Conservation (phyloP, 148 eudicot genomes). For the Limonium bicolor region DNA sequence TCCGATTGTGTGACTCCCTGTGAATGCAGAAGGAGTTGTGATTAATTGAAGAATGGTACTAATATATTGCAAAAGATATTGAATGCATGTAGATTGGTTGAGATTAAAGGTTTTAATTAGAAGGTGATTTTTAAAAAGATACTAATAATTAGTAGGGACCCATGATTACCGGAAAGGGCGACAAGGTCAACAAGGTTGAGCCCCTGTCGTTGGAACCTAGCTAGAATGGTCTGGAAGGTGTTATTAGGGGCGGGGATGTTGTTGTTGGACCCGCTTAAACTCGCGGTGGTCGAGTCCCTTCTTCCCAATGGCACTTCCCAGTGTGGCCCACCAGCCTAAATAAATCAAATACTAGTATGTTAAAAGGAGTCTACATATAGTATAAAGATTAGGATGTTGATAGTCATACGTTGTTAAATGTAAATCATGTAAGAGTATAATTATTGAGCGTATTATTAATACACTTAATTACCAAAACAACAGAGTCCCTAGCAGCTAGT, state of each 20-base stretch:
- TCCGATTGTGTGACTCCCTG: slow-evolving; percentile 88
- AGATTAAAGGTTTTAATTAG: not conserved
- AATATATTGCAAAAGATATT: not conserved
- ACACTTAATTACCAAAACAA: slow-evolving; percentile 42
- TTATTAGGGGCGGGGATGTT: slow-evolving; percentile 88
- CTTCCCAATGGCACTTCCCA: slow-evolving; percentile 91
- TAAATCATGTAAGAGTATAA: too few relatives aligned
- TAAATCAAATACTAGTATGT: not conserved
- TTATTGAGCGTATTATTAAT: not conserved
- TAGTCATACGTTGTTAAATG: not conserved
- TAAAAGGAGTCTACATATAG: too few relatives aligned
- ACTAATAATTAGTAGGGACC: not conserved
- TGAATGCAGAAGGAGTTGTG: not conserved
- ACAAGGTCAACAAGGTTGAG: slow-evolving; percentile 75
- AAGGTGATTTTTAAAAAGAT: not conserved
- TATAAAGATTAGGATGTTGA: too few relatives aligned
- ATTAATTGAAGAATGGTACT: not conserved
- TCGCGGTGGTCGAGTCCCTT: slow-evolving; percentile 61
- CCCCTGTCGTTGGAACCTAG: slow-evolving; percentile 63
- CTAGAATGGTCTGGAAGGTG: slow-evolving; percentile 79
- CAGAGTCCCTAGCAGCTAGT: slow-evolving; percentile 69
- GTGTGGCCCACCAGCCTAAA: slow-evolving; percentile 66
- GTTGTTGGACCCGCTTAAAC: slow-evolving; percentile 78
- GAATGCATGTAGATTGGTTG: not conserved
- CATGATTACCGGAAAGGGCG: slow-evolving; percentile 60